Percentiles rank a stretch among this genome's conserved stretches.
phyloP scores from a whole-genome alignment of 176 grass and related monocot genomes.

The Hsuehochloa calcarea region DNA sequence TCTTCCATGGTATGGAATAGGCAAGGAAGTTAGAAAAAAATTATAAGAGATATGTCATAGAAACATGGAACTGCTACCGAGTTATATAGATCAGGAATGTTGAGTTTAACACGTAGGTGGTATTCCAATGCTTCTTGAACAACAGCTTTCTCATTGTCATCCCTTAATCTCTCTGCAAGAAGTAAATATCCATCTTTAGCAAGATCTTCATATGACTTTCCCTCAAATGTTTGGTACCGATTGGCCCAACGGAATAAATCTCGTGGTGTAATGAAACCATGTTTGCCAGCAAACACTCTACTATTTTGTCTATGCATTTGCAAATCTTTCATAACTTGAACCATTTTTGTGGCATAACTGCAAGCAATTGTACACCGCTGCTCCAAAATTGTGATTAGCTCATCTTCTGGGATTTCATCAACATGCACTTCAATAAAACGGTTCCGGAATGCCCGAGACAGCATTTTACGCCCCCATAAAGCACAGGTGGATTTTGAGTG shows the following conservation, averaged over 20 bases:
- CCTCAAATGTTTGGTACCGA: conserved; percentile 65
- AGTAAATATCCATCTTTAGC: conserved; percentile 97
- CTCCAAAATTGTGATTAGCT: conserved; percentile 67
- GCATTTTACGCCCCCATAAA: conserved; percentile 94
- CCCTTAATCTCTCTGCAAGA: conserved; percentile 88
- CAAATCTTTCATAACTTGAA: conserved; percentile 91
- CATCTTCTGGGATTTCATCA: conserved; percentile 94
- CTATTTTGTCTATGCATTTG: conserved; percentile 82
- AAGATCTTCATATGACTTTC: conserved; percentile 75
- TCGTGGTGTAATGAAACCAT: conserved; percentile 93
- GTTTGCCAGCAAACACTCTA: conserved; percentile 95
- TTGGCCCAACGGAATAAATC: conserved; percentile 98
- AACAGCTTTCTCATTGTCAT: conserved; percentile 83
- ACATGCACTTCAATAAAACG: conserved; percentile 94
- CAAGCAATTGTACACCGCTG: conserved; percentile 58
- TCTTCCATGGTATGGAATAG: neutral
- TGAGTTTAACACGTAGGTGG: conserved; percentile 58
- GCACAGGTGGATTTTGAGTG: conserved; percentile 86
- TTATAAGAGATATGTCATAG: neutral
- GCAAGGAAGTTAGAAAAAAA: neutral
- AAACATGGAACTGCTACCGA: conserved; percentile 44
- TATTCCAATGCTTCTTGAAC: conserved; percentile 71
- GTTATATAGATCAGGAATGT: conserved; percentile 60
- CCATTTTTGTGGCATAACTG: conserved; percentile 80
- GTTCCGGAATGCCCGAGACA: conserved; percentile 93